phyloP scores from a whole-genome alignment of 208 protist species.

The Wallacemonas collosoma region DNA sequence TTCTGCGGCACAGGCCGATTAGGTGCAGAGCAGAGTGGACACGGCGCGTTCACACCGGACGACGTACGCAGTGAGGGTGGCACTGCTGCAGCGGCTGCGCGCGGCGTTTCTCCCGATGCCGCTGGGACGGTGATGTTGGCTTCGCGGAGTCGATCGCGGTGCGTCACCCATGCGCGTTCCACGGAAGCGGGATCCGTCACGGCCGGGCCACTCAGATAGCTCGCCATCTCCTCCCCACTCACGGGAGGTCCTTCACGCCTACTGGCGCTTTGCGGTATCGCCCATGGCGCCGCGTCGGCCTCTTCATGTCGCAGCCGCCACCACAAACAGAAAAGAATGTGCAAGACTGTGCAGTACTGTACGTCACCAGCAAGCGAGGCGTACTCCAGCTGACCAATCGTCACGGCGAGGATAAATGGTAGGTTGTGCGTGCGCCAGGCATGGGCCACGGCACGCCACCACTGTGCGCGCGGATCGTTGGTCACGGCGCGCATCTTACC shows the following conservation, averaged over 20 bases:
- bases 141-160: not conserved
- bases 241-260: not conserved
- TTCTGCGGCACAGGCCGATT: not conserved
- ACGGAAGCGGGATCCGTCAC: slow-evolving; percentile 3
- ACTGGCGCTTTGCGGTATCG: not conserved
- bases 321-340: slow-evolving; percentile 79
- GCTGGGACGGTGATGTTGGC: not conserved
- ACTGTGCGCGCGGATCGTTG: slow-evolving; percentile 55
- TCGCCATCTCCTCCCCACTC: not conserved
- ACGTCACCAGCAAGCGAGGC: slow-evolving; percentile 76
- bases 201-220: not conserved
- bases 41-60: not conserved
- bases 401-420: slow-evolving; percentile 54
- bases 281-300: slow-evolving; percentile 13
- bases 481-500: slow-evolving; percentile 8
- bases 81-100: not conserved
- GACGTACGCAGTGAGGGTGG: not conserved
- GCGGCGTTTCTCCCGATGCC: too few species aligned
- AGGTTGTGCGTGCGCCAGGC: slow-evolving; percentile 67
- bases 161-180: not conserved
- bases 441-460: slow-evolving; percentile 68
- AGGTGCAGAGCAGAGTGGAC: not conserved
- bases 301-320: slow-evolving; percentile 65
- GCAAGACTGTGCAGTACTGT: slow-evolving; percentile 81
- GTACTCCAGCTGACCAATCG: slow-evolving; percentile 69